Evolutionary conservation across 140 eudicot genomes (phyloP).

Genomic region (Anethum foeniculum): DNA sequence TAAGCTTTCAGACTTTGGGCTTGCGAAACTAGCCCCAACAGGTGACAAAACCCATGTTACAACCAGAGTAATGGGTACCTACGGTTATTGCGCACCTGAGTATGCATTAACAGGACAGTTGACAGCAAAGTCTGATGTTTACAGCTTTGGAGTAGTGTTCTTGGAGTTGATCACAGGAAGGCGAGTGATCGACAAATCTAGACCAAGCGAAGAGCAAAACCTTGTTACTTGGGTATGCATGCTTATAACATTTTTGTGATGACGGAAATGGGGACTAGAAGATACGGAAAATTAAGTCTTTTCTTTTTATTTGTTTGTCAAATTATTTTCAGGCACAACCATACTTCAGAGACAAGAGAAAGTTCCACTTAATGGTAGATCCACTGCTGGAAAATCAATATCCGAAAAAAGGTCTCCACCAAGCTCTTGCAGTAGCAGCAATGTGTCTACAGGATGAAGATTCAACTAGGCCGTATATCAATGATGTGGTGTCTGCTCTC

Average conservation of each 20-base stretch:
- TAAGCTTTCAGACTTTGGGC: slow-evolving; percentile 50
- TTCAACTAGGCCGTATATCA: slow-evolving; percentile 29
- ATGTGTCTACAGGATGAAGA: slow-evolving; percentile 56
- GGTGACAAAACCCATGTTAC: slow-evolving; percentile 31
- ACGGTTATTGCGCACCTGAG: slow-evolving; percentile 49
- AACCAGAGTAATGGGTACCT: slow-evolving; percentile 48
- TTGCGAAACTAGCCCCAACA: slow-evolving; percentile 39
- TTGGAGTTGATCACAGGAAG: slow-evolving; percentile 46
- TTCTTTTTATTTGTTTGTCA: neutral
- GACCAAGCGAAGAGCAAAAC: slow-evolving; percentile 41
- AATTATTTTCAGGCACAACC: slow-evolving; percentile 38
- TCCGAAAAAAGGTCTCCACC: slow-evolving; percentile 35
- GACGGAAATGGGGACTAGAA: neutral
- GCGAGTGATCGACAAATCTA: slow-evolving; percentile 40
- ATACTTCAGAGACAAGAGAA: slow-evolving; percentile 34
- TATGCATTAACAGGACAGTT: slow-evolving; percentile 37
- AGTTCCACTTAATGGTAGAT: slow-evolving; percentile 41
- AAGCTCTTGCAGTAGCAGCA: slow-evolving; percentile 52
- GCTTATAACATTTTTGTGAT: neutral
- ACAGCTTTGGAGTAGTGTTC: slow-evolving; percentile 50
- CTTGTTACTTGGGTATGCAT: slow-evolving; percentile 39
- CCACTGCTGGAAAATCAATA: slow-evolving; percentile 41
- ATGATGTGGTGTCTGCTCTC: slow-evolving; percentile 49
- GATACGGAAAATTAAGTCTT: neutral
- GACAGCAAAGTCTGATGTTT: slow-evolving; percentile 43